Evolutionary conservation across 441 rosid genomes (phyloP).

Genomic region (Populus tomentosa): DNA sequence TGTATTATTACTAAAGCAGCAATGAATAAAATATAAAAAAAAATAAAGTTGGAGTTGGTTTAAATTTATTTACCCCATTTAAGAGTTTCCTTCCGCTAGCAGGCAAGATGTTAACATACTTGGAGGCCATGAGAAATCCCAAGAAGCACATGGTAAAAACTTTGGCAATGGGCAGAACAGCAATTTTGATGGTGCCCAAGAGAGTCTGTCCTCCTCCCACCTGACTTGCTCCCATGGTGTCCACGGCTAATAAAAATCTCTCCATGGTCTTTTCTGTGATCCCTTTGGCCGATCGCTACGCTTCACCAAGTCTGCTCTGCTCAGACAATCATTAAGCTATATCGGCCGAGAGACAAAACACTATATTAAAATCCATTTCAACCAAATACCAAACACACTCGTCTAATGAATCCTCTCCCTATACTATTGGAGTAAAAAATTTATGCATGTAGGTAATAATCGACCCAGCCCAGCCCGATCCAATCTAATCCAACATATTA

Average conservation of each 20-base stretch:
- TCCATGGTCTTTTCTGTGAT: constrained; percentile 22
- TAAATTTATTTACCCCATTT: constrained; percentile 71
- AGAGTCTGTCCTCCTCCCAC: constrained; percentile 46
- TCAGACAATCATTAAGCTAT: not conserved
- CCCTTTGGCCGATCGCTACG: not conserved
- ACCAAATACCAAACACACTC: too few species aligned
- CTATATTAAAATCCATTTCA: not conserved
- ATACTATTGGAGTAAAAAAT: not conserved
- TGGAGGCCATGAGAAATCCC: constrained; percentile 97
- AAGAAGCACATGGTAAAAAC: constrained; percentile 90
- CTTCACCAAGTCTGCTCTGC: not conserved
- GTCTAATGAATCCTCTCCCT: not conserved
- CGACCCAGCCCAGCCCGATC: not conserved
- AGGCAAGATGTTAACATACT: constrained; percentile 86
- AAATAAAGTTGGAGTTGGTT: not conserved
- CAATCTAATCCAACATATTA: too few species aligned
- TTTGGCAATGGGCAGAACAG: constrained; percentile 86
- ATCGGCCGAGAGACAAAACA: not conserved
- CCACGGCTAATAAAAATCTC: constrained; percentile 36
- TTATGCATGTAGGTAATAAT: not conserved
- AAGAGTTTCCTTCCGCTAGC: constrained; percentile 81
- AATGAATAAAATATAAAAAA: too few species aligned
- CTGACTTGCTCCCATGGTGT: constrained; percentile 21
- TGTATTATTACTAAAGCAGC: not conserved
- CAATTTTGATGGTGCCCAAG: constrained; percentile 65